These are phyloP conservation scores for Scolecobasidium constrictum DNA, from an alignment of 2,329 filamentous ascomycete species.

Conservation along the genomic window DNA sequence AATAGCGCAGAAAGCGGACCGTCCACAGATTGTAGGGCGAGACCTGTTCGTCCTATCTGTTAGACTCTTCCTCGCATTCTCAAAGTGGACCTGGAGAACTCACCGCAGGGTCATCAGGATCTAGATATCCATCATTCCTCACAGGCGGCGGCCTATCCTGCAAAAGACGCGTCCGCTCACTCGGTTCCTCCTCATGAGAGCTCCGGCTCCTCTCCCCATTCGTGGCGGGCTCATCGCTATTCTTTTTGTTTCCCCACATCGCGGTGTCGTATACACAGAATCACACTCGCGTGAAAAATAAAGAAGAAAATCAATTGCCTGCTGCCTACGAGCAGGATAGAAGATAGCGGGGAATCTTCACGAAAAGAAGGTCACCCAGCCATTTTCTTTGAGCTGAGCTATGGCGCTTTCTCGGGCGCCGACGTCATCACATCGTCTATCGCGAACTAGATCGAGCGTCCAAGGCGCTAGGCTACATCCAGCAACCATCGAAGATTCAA, in stretches of 20 bases:
- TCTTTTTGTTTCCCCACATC: conserved; percentile 42
- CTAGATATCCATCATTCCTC: conserved; percentile 57
- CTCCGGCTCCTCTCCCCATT: conserved; percentile 17
- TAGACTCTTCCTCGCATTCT: neutral
- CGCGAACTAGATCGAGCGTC: too few species aligned
- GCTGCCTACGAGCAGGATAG: too few species aligned
- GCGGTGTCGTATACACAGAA: too few species aligned
- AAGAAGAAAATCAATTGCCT: too few species aligned
- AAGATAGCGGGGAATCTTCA: too few species aligned
- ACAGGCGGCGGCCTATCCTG: conserved; percentile 40
- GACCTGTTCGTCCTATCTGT: conserved; percentile 34
- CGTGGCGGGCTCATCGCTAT: conserved; percentile 24
- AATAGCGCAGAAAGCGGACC: conserved; percentile 66
- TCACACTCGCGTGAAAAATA: too few species aligned
- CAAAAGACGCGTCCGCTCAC: conserved; percentile 57
- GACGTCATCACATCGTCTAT: too few species aligned
- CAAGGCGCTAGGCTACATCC: too few species aligned
- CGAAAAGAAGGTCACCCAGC: too few species aligned
- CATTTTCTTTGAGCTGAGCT: too few species aligned
- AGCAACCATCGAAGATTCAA: too few species aligned
- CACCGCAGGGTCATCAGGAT: conserved; percentile 73
- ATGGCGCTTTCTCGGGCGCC: too few species aligned
- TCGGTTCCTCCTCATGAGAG: conserved; percentile 30
- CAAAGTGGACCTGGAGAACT: conserved; percentile 18
- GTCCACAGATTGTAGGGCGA: conserved; percentile 93